A percentile compares a stretch with the other conserved stretches of the same genome.
Evolutionary conservation across 306 rosid species (phyloP).

Genomic region (Pyrus communis): DNA sequence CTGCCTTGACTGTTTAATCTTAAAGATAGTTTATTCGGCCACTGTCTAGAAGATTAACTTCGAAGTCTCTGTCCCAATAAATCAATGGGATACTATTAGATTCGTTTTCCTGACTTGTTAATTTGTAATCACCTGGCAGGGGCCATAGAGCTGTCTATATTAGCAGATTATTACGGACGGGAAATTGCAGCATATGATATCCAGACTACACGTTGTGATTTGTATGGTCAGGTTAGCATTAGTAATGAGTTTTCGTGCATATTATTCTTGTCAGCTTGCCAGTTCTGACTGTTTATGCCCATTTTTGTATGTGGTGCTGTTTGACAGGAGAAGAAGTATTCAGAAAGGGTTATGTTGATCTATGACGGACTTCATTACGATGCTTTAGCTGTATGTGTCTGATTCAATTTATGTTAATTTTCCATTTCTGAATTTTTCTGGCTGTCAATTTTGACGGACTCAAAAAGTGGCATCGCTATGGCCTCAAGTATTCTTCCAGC

Average conservation of each 20-base stretch:
- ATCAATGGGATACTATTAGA: neutral
- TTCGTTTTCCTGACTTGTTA: slow-evolving; percentile 16
- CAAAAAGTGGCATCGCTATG: neutral
- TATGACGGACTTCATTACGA: slow-evolving; percentile 97
- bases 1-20: neutral
- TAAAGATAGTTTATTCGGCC: neutral
- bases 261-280: slow-evolving; percentile 16
- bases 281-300: slow-evolving; percentile 11
- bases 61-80: neutral
- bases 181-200: slow-evolving; percentile 96
- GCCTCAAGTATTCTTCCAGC: neutral
- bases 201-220: slow-evolving; percentile 84
- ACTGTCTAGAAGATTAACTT: neutral
- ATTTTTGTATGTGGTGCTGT: slow-evolving; percentile 12
- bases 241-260: slow-evolving; percentile 2
- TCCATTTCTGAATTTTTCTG: neutral
- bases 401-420: neutral
- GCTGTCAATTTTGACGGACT: neutral
- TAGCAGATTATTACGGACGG: slow-evolving; percentile 77
- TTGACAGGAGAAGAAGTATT: slow-evolving; percentile 62
- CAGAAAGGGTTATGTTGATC: slow-evolving; percentile 79
- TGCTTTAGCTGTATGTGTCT: slow-evolving; percentile 73
- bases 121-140: slow-evolving; percentile 38
- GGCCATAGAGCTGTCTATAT: slow-evolving; percentile 91
- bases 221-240: slow-evolving; percentile 88